Percentiles rank a stretch among this genome's conserved stretches.
Conservation (phyloP, 202 grass and related monocot genomes). For the Saccharum hybrid region DNA sequence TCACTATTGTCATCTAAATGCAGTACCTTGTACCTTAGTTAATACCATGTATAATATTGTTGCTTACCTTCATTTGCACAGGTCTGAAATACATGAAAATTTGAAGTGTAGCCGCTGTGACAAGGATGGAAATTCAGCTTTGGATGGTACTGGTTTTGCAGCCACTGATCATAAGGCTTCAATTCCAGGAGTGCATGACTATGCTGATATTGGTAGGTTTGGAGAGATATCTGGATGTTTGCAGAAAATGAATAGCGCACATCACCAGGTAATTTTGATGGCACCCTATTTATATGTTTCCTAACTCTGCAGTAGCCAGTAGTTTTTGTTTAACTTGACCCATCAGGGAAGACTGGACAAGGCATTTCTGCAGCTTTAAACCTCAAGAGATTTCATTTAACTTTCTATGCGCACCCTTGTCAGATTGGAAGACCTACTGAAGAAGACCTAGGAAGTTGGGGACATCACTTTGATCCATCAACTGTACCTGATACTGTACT, state of each 20-base stretch:
- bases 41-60: constrained; percentile 26
- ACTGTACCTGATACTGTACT: constrained; percentile 88
- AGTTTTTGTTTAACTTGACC: neutral
- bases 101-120: constrained; percentile 83
- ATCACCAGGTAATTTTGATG: constrained; percentile 68
- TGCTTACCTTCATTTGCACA: constrained; percentile 47
- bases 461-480: constrained; percentile 86
- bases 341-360: neutral
- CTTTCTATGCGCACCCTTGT: constrained; percentile 43
- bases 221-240: constrained; percentile 79
- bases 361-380: constrained; percentile 27
- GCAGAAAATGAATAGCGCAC: constrained; percentile 70
- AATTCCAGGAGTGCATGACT: constrained; percentile 22
- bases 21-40: neutral
- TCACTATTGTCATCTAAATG: constrained; percentile 27
- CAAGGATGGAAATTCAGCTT: constrained; percentile 33
- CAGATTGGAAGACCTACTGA: constrained; percentile 91
- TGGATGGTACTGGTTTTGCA: constrained; percentile 37
- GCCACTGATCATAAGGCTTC: constrained; percentile 42
- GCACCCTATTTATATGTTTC: constrained; percentile 13
- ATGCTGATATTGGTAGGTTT: constrained; percentile 86
- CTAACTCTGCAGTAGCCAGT: constrained; percentile 9
- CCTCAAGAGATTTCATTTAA: constrained; percentile 24
- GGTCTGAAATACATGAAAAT: constrained; percentile 98
- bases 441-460: constrained; percentile 93